Evolutionary conservation across 257 asterid species (phyloP), one percentile per base, ranked within the genome.

Genomic region (Nicotiana tabacum): DNA sequence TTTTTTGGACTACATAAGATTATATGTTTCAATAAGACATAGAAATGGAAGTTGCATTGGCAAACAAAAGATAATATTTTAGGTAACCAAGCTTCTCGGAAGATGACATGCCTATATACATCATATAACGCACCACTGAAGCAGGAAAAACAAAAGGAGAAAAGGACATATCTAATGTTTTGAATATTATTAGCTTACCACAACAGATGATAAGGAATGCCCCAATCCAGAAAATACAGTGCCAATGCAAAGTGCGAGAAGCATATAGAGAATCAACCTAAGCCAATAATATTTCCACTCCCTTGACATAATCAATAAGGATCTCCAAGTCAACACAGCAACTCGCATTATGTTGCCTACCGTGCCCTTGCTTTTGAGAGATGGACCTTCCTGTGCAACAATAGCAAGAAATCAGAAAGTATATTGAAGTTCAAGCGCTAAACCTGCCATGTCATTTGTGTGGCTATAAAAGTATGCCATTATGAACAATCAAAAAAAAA

Each of bases 221-320:
- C 98, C 98, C 90, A 92, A 88, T 81, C 97, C 97, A 68, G 97
- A 94, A 86, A 96, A 96, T 13, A 90, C 90, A 8, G 98, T 93
- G 67, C 97, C 97, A 51, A 96, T 87, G 83, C 97, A 91, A 77
- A 93, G 89, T 3, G 98, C 87, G 83, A 96, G 88, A 89, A 96
- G 90, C 92, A 91, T 91, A 88, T 90, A 90, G 24, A 96, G 89
- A 81, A 94, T 88, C 84, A 96, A 88, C 85, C 99, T 97, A 82
- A 96, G 97, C 99, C 99, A 96, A 83, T 96, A 96, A 85, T 92
- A 96, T 77, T 96, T 94, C 98, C 98, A 96, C 90, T 96, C 99
- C 87, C 99, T 93, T n/a, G 97, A 96, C 99, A 96, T 96, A 65
- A 94, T 93, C 90, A 94, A 83, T 87, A 96, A 84, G 24, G 99